A percentile compares a stretch with the other conserved stretches of the same genome.
These are phyloP conservation scores for Quercus tomentella DNA, from an alignment of 331 rosid genomes.

Conservation along the genomic window DNA sequence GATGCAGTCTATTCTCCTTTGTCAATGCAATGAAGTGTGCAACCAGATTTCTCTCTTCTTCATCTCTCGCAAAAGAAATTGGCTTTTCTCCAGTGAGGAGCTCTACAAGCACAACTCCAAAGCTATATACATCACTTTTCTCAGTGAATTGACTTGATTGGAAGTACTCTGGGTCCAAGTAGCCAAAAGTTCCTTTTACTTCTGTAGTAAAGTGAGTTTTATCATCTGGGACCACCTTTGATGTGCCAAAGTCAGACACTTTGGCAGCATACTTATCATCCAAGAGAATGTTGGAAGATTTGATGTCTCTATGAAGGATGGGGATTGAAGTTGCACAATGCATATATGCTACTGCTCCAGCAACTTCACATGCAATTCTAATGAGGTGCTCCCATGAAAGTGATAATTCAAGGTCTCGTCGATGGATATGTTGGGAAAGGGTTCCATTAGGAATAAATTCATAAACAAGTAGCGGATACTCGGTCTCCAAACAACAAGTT, in stretches of 20 bases:
- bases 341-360: conserved; percentile 68
- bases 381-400: conserved; percentile 51
- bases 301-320: conserved; percentile 53
- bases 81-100: conserved; percentile 46
- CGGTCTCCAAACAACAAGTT: conserved; percentile 49
- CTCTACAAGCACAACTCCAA: conserved; percentile 54
- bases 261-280: conserved; percentile 44
- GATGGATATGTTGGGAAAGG: conserved; percentile 39
- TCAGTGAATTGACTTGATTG: no score
- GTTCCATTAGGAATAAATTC: conserved; percentile 53
- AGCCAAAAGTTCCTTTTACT: conserved; percentile 55
- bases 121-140: conserved; percentile 59
- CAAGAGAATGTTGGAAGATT: conserved; percentile 45
- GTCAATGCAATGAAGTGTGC: conserved; percentile 36
- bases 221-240: conserved; percentile 43
- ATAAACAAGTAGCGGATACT: conserved; percentile 44
- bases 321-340: conserved; percentile 58
- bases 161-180: conserved; percentile 37
- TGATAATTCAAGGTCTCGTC: conserved; percentile 21
- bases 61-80: conserved; percentile 24
- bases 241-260: conserved; percentile 54
- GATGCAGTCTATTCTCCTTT: conserved; percentile 21
- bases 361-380: conserved; percentile 54
- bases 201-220: conserved; percentile 52
- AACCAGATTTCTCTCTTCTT: conserved; percentile 37